Conservation (phyloP, 257 asterid species). For the Craterostigma plantagineum region DNA sequence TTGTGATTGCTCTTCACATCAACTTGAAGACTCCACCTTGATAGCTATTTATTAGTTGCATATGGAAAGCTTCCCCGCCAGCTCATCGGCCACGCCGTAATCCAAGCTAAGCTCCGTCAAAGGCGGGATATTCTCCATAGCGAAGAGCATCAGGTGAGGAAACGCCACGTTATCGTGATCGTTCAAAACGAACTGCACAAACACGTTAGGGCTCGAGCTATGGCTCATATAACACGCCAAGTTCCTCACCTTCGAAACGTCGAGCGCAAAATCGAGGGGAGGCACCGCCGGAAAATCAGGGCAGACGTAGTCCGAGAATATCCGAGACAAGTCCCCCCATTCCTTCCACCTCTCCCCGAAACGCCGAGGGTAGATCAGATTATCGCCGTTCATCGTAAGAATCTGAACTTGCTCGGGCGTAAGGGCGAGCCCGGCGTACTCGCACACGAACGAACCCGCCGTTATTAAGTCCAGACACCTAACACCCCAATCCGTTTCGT, state of each 20-base stretch:
- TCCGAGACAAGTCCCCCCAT: conserved; percentile 43
- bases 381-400: conserved; percentile 68
- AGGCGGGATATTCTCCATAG: conserved; percentile 80
- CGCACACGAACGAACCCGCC: conserved; percentile 75
- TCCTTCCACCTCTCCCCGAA: conserved; percentile 42
- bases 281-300: conserved; percentile 28
- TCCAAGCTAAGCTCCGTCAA: conserved; percentile 67
- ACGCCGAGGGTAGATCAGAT: conserved; percentile 47
- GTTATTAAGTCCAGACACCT: conserved; percentile 66
- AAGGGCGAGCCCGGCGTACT: conserved; percentile 63
- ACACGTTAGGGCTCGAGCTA: conserved; percentile 36
- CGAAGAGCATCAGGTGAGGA: conserved; percentile 77
- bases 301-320: conserved; percentile 24
- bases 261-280: conserved; percentile 50
- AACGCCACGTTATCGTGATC: conserved; percentile 53
- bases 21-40: too few species aligned
- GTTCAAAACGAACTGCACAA: conserved; percentile 55
- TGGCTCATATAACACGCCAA: conserved; percentile 45
- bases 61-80: conserved; percentile 45
- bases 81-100: conserved; percentile 61
- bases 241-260: conserved; percentile 46
- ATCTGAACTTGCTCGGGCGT: conserved; percentile 52
- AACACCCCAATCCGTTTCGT: conserved; percentile 83
- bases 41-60: conserved; percentile 15
- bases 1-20: too few species aligned